phyloP scores from a whole-genome alignment of 2,329 filamentous ascomycete species.

The Aspergillus sp. region DNA sequence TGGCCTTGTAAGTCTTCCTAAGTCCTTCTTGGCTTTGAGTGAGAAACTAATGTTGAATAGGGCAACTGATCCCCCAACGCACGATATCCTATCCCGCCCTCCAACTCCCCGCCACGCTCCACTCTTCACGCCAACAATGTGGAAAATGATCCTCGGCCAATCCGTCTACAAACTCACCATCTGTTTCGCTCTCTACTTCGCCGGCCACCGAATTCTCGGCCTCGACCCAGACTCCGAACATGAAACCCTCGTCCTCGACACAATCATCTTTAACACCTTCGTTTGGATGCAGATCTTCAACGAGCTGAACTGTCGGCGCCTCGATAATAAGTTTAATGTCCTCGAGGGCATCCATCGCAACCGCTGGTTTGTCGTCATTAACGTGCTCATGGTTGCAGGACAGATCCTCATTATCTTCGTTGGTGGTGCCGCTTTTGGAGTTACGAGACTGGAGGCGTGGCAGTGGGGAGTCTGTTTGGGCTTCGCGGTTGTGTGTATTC shows the following conservation, averaged over 20 bases:
- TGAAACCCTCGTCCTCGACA: conserved; percentile 64
- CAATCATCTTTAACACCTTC: conserved; percentile 95
- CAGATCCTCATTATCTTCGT: conserved; percentile 90
- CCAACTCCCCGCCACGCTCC: conserved; percentile 75
- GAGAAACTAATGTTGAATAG: neutral
- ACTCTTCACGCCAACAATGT: conserved; percentile 88
- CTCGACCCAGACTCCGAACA: conserved; percentile 50
- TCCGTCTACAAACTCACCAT: conserved; percentile 82
- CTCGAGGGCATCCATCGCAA: conserved; percentile 87
- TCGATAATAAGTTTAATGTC: conserved; percentile 95
- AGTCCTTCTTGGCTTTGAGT: neutral
- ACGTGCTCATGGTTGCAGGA: conserved; percentile 82
- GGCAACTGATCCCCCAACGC: conserved; percentile 83
- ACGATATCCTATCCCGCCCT: conserved; percentile 78
- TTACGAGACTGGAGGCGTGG: conserved; percentile 67
- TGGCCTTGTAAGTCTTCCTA: conserved; percentile 62
- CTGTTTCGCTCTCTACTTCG: conserved; percentile 84
- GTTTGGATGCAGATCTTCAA: conserved; percentile 99
- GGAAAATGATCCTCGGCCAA: conserved; percentile 99
- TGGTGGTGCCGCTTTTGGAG: conserved; percentile 79
- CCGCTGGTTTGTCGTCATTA: conserved; percentile 86
- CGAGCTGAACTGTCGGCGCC: conserved; percentile 91
- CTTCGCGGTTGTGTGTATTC: conserved; percentile 82
- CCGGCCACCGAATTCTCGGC: conserved; percentile 61
- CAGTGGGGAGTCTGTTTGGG: conserved; percentile 90